Evolutionary conservation across 164 flowering plant genomes (phyloP).

Genomic region (Amborella trichopoda): DNA sequence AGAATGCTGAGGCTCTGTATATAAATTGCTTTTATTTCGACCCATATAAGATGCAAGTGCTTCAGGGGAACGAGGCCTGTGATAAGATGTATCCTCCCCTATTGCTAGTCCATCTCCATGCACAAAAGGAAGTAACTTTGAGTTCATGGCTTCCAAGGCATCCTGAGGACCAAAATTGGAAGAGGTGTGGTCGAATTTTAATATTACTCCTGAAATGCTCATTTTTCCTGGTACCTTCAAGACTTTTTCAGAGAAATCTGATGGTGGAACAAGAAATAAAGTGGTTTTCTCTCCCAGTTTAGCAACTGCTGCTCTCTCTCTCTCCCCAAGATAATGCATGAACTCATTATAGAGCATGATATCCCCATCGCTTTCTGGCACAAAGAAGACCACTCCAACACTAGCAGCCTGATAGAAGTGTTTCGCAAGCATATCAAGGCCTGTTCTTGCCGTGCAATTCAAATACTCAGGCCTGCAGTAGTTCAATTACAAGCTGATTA

Average conservation of each 20-base stretch:
- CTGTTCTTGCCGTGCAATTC: constrained; percentile 92
- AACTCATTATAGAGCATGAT: constrained; percentile 78
- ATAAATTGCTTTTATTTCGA: too few species aligned
- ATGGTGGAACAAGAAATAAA: constrained; percentile 92
- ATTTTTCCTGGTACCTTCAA: constrained; percentile 87
- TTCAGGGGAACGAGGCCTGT: neutral
- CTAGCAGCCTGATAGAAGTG: constrained; percentile 77
- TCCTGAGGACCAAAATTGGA: constrained; percentile 33
- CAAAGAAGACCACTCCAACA: constrained; percentile 88
- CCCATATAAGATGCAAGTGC: neutral
- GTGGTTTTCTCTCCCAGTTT: constrained; percentile 78
- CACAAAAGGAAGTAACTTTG: constrained; percentile 9
- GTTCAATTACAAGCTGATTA: too few species aligned
- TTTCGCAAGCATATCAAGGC: constrained; percentile 93
- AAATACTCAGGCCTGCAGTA: constrained; percentile 73
- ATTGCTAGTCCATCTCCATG: too few species aligned
- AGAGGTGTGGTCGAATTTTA: constrained; percentile 49
- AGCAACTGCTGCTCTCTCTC: constrained; percentile 89
- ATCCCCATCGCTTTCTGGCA: constrained; percentile 73
- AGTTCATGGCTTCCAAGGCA: constrained; percentile 26
- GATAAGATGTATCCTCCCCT: constrained; percentile 1
- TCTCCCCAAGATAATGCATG: constrained; percentile 77
- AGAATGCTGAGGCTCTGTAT: too few species aligned
- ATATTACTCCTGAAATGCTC: constrained; percentile 85
- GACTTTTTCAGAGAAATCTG: constrained; percentile 84